Percentiles rank a stretch among this genome's conserved stretches.
Conservation (phyloP, 2,329 filamentous ascomycete genomes). For the Trichoderma sp. region DNA sequence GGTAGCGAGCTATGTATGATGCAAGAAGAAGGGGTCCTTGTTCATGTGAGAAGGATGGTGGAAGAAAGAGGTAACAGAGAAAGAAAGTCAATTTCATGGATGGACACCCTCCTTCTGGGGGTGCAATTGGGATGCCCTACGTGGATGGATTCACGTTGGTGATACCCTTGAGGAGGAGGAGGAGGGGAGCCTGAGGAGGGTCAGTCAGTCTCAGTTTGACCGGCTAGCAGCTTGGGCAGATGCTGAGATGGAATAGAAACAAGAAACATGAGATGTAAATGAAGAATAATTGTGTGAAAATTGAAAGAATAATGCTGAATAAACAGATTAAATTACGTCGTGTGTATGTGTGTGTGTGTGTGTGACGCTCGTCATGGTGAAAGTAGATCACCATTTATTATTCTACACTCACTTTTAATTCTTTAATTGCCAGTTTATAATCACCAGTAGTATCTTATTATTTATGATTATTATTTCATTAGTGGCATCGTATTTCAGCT, state of each 20-base stretch:
- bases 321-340: too few relatives aligned
- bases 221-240: neutral
- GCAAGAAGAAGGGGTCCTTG: neutral
- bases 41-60: neutral
- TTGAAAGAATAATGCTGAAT: neutral
- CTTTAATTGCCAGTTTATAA: too few relatives aligned
- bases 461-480: neutral
- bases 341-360: too few relatives aligned
- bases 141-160: conserved; percentile 8
- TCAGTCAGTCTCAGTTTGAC: conserved; percentile 15
- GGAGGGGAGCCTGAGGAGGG: neutral
- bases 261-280: neutral
- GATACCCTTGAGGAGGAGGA: conserved; percentile 9
- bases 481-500: neutral
- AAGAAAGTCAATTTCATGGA: neutral
- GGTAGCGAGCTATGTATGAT: neutral
- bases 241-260: neutral
- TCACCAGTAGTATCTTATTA: neutral
- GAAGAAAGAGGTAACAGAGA: neutral
- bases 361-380: neutral
- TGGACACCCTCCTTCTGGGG: neutral
- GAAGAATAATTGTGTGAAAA: neutral
- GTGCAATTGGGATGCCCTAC: neutral
- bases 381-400: neutral
- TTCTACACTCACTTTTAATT: neutral